phyloP scores from a whole-genome alignment of 257 asterid genomes.

The Ilex asprella region DNA sequence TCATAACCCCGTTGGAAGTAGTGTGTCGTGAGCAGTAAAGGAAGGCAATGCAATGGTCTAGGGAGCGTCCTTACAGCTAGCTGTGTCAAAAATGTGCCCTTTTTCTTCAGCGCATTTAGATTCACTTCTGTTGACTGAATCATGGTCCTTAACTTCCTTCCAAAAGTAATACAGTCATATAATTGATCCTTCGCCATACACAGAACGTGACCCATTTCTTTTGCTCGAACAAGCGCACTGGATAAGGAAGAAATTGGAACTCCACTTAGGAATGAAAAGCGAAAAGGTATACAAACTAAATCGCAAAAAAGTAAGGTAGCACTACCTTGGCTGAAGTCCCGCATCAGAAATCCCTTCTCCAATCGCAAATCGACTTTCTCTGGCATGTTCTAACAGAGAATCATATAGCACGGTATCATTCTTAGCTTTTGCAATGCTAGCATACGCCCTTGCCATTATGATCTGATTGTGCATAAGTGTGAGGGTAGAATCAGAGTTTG shows the following conservation, averaged over 20 bases:
- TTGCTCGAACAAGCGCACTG: conserved; percentile 76
- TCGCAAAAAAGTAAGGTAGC: conserved; percentile 17
- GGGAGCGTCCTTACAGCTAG: conserved; percentile 95
- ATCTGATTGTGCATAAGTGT: conserved; percentile 91
- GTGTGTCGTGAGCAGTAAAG: conserved; percentile 73
- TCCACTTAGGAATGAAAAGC: conserved; percentile 14
- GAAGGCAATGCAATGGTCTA: conserved; percentile 81
- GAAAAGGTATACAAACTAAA: conserved; percentile 11
- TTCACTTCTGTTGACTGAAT: conserved; percentile 72
- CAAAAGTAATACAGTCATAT: conserved; percentile 61
- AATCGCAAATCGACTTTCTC: conserved; percentile 66
- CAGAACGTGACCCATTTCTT: conserved; percentile 84
- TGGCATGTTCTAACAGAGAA: conserved; percentile 62
- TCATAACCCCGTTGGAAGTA: conserved; percentile 54
- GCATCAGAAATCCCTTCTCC: conserved; percentile 80
- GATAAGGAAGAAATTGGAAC: conserved; percentile 13
- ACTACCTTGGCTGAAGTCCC: conserved; percentile 76
- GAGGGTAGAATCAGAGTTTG: conserved; percentile 72
- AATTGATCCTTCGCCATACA: conserved; percentile 78
- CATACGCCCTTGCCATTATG: conserved; percentile 89
- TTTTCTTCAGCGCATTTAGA: conserved; percentile 51
- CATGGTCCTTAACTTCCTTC: conserved; percentile 84
- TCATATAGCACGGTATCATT: conserved; percentile 56
- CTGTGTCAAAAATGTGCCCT: conserved; percentile 83
- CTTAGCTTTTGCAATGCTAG: conserved; percentile 78